Evolutionary conservation across 129 eudicot species (phyloP).

Genomic region (Tagetes patula): DNA sequence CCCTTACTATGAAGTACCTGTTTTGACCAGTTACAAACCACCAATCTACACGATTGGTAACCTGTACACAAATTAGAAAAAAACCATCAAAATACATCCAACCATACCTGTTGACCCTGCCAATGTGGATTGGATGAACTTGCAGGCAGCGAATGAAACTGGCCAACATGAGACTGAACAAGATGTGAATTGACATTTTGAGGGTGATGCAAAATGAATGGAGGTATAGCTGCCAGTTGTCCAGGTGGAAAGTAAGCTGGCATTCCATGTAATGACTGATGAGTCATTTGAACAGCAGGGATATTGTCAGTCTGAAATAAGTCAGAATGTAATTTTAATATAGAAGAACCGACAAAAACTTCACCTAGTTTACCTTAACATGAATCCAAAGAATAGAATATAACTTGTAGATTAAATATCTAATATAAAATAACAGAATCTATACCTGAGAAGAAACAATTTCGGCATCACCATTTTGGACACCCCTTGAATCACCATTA

Average conservation of each 20-base stretch:
- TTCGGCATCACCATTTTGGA: constrained; percentile 59
- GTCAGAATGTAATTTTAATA: background rate
- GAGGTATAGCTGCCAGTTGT: constrained; percentile 82
- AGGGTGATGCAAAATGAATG: constrained; percentile 78
- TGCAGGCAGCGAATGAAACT: constrained; percentile 58
- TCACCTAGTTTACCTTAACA: background rate
- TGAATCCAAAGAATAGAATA: background rate
- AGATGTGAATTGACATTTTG: constrained; percentile 71
- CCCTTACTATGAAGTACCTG: background rate
- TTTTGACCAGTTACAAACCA: background rate
- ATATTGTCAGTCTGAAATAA: constrained; percentile 57
- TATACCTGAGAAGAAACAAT: constrained; percentile 51
- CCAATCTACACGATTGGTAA: background rate
- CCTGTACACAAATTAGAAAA: background rate
- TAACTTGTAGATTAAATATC: background rate
- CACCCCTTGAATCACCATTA: constrained; percentile 39
- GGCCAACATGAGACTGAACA: constrained; percentile 61
- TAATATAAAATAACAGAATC: background rate
- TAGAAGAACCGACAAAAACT: background rate
- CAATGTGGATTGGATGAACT: constrained; percentile 64
- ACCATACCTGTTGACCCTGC: constrained; percentile 80
- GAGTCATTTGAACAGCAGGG: constrained; percentile 55
- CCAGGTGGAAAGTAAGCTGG: constrained; percentile 77
- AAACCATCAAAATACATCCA: background rate
- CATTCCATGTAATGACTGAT: constrained; percentile 79